phyloP scores from a whole-genome alignment of 805 yeast genomes.

The Spathaspora passalidarum region DNA sequence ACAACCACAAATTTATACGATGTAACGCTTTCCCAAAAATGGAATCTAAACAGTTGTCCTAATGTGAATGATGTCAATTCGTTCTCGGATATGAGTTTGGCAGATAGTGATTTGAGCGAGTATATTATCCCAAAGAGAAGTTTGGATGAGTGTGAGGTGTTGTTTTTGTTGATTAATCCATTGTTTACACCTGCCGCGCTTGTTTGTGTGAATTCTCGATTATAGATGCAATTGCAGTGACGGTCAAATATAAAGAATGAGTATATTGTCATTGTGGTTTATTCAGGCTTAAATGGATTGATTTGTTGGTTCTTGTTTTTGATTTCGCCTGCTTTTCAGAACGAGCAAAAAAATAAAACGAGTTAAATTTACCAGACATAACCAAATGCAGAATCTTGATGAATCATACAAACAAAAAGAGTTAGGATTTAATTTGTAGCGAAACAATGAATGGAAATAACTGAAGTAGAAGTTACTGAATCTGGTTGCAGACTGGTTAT shows the following conservation, averaged over 20 bases:
- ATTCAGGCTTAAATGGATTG: background rate
- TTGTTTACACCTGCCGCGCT: constrained; percentile 7
- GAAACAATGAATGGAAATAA: too few species aligned
- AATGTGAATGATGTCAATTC: constrained; percentile 59
- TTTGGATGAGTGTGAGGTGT: constrained; percentile 70
- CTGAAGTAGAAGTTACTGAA: too few species aligned
- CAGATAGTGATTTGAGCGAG: constrained; percentile 73
- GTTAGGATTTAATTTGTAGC: too few species aligned
- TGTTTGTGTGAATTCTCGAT: constrained; percentile 51
- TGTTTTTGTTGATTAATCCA: constrained; percentile 45
- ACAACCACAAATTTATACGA: constrained; percentile 73
- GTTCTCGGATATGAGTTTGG: constrained; percentile 41
- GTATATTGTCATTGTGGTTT: constrained; percentile 55
- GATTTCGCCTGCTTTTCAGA: too few species aligned
- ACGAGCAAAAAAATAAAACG: too few species aligned
- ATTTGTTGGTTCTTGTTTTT: background rate
- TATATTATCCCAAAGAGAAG: constrained; percentile 81
- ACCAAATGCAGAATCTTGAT: too few species aligned
- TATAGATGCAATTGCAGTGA: constrained; percentile 85
- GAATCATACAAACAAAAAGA: too few species aligned
- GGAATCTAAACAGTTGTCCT: constrained; percentile 66
- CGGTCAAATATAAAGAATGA: constrained; percentile 90
- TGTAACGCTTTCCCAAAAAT: constrained; percentile 74
- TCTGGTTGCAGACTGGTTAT: too few species aligned
- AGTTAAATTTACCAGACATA: too few species aligned